Base-by-base conservation (phyloP, 768 basidiomycete genomes). In the Auricularia sp. region DNA sequence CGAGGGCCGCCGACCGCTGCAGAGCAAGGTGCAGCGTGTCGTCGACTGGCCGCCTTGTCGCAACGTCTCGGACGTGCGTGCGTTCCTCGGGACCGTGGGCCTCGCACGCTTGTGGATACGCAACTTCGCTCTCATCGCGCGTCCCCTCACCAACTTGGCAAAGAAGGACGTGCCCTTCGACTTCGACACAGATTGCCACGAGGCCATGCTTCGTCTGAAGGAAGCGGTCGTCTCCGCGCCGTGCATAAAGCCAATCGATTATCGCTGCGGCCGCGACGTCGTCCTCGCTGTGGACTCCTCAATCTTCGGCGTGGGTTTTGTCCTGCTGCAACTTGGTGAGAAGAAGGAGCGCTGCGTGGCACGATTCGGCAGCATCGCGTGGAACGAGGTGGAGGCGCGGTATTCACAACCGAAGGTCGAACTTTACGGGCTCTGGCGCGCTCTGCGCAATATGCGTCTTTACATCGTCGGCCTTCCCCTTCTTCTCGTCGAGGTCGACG, bases 301-400 rank as follows among this genome's bases (percentile, higher is more conserved):
- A 3, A 36, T 16, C 36, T 68, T 71, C 13, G 71, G 69, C 2
- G 66, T 68, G 0, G 71, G 74, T 3, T 74, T 65, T 63, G 63
- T 75, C 0, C 67, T 79, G 0, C 63, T 37, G 1, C 76, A 79
- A 37, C 44, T 68, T 4, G 68, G 73, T 24, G 24, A 63, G 0
- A 64, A 70, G 1, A 62, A 68, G 0, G 65, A 66, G 11, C 65
- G 69, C 0, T 69, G 70, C 21, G 77, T 72, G 37, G 69, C 72
- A 0, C 66, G 71, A 0, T 82, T 80, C 54, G 72, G 77, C 0
- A 81, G 77, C 0, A 67, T 73, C 39, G 65, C 70, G 14, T 73
- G 69, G 69, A 37, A 72, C 16, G 69, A 68, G 2, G 21, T 37
- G 3, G 67, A 72, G 51, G 65, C 64, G 7, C 67, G 71, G 3